These are phyloP conservation scores for Porphyrellus sp. DNA, from an alignment of 1,284 basidiomycete genomes.

Conservation along the genomic window DNA sequence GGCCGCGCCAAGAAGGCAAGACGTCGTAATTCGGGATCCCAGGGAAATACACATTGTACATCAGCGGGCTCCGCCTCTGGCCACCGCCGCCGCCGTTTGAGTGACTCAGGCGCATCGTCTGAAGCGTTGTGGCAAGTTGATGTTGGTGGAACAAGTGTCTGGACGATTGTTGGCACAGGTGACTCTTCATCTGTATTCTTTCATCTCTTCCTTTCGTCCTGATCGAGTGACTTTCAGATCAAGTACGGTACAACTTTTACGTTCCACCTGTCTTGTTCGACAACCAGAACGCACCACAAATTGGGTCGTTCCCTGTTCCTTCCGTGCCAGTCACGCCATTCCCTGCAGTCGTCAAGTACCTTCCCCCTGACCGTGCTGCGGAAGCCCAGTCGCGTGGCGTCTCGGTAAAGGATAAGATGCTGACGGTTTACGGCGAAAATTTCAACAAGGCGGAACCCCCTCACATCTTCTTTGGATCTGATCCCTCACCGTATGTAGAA, in stretches of 20 bases:
- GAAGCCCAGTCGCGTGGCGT: conserved; percentile 65
- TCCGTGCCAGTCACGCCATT: conserved; percentile 84
- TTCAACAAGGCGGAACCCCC: conserved; percentile 77
- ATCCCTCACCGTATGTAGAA: conserved; percentile 84
- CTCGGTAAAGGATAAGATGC: conserved; percentile 71
- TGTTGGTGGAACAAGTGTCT: conserved; percentile 86
- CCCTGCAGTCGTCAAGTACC: conserved; percentile 79
- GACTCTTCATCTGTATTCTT: conserved; percentile 20
- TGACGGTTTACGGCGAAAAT: conserved; percentile 88
- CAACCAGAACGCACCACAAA: conserved; percentile 63
- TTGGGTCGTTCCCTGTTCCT: conserved; percentile 69
- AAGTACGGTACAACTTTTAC: conserved; percentile 89
- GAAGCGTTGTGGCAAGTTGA: conserved; percentile 85
- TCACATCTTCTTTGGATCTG: conserved; percentile 84
- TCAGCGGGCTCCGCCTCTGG: conserved; percentile 71
- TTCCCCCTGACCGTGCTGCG: conserved; percentile 77
- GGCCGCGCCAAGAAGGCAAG: conserved; percentile 77
- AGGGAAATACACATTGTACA: conserved; percentile 66
- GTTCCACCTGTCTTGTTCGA: conserved; percentile 82
- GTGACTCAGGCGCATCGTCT: conserved; percentile 64
- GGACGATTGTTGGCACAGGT: conserved; percentile 92
- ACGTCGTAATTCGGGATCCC: conserved; percentile 57
- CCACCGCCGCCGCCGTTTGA: conserved; percentile 57
- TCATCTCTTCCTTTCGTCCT: conserved; percentile 6
- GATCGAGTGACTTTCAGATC: conserved; percentile 49